phyloP scores from a whole-genome alignment of 352 stramenopile genomes.

The Pythium folliculosum region DNA sequence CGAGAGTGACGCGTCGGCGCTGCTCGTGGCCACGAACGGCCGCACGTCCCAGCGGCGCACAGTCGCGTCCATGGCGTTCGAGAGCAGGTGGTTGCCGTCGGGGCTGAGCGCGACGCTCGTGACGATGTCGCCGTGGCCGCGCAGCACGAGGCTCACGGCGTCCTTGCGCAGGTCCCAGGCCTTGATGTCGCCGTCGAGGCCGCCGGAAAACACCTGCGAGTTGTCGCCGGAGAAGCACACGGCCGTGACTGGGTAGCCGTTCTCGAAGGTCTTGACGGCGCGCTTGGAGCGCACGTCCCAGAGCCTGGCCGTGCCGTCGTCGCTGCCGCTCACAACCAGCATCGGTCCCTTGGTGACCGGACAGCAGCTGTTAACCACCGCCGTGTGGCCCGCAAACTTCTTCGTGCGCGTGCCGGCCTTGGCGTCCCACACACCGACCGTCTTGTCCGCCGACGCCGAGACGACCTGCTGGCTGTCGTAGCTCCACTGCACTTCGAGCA shows the following conservation, averaged over 20 bases:
- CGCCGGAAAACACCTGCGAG: slow-evolving; percentile 86
- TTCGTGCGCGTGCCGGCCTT: slow-evolving; percentile 74
- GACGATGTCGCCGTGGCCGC: slow-evolving; percentile 93
- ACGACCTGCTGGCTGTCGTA: slow-evolving; percentile 87
- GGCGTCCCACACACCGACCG: slow-evolving; percentile 84
- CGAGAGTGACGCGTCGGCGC: slow-evolving; percentile 9
- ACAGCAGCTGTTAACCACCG: slow-evolving; percentile 92
- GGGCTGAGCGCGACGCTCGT: slow-evolving; percentile 94
- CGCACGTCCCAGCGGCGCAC: slow-evolving; percentile 93
- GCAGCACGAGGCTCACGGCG: slow-evolving; percentile 79
- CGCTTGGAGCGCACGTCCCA: slow-evolving; percentile 90
- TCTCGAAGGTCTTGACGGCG: slow-evolving; percentile 82
- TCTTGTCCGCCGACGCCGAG: slow-evolving; percentile 93
- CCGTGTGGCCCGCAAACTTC: slow-evolving; percentile 81
- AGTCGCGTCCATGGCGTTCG: slow-evolving; percentile 94
- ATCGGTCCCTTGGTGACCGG: slow-evolving; percentile 79
- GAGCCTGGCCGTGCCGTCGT: slow-evolving; percentile 89
- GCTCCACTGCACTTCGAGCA: slow-evolving; percentile 92
- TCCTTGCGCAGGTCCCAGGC: slow-evolving; percentile 92
- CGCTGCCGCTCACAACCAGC: slow-evolving; percentile 87
- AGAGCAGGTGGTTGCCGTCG: slow-evolving; percentile 92
- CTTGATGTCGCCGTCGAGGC: slow-evolving; percentile 94
- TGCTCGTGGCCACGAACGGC: slow-evolving; percentile 68
- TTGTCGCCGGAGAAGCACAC: slow-evolving; percentile 90
- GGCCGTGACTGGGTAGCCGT: slow-evolving; percentile 89